These are phyloP conservation scores for Eucalyptus sp. DNA, from an alignment of 345 rosid species.

Conservation along the genomic window DNA sequence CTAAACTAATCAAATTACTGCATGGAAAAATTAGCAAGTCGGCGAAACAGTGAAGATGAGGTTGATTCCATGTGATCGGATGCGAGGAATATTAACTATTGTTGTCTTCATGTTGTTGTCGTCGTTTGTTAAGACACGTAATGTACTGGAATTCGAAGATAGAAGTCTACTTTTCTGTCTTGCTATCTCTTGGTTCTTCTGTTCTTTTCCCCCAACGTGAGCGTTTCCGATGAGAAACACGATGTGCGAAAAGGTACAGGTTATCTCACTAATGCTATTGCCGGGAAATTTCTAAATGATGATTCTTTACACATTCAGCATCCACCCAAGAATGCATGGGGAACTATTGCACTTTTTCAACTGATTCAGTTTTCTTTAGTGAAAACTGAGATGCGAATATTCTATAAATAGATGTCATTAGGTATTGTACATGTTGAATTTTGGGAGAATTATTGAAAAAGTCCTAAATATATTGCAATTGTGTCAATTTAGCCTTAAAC, in stretches of 20 bases:
- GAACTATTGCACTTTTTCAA: neutral
- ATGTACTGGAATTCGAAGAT: neutral
- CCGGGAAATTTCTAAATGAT: neutral
- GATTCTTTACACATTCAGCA: neutral
- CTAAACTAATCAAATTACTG: neutral
- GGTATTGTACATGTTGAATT: neutral
- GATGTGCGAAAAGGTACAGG: neutral
- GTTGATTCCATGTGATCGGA: neutral
- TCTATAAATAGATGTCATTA: neutral
- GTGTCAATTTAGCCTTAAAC: rapidly evolving
- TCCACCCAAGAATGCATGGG: neutral
- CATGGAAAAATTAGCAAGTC: neutral
- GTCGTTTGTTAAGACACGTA: neutral
- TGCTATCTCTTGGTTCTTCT: neutral
- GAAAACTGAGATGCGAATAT: neutral
- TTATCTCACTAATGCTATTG: neutral
- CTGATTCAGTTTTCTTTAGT: neutral
- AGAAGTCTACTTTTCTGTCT: neutral
- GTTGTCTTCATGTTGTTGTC: neutral
- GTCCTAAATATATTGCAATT: too few relatives aligned
- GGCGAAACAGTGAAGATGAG: neutral
- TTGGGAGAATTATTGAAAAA: too few relatives aligned
- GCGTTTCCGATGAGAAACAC: neutral
- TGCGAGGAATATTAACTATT: neutral
- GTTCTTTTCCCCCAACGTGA: neutral